Conservation (phyloP, 768 basidiomycete genomes). For the Hypholoma sublateritium region DNA sequence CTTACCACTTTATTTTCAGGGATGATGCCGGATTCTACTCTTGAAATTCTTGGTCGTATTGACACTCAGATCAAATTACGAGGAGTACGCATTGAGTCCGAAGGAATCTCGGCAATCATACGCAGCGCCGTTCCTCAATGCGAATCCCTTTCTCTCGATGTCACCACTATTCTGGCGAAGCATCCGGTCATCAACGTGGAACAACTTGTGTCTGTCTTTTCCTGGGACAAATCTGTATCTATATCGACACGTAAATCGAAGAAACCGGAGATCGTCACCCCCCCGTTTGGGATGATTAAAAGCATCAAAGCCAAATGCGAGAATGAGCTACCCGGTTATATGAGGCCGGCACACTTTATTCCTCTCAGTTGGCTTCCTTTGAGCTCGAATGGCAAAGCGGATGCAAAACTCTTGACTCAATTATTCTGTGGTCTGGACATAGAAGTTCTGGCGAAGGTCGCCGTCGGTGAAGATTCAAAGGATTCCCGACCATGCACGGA, state of each 20-base stretch:
- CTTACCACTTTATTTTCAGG: conserved; percentile 23
- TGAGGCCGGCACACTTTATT: conserved; percentile 51
- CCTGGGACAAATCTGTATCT: conserved; percentile 37
- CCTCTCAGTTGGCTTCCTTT: conserved; percentile 49
- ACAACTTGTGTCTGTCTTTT: conserved; percentile 46
- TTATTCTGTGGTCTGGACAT: conserved; percentile 27
- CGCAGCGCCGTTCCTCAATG: conserved; percentile 28
- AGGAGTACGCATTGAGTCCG: conserved; percentile 54
- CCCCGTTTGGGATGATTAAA: conserved; percentile 28
- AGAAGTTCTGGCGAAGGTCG: conserved; percentile 21
- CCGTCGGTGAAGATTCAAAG: conserved; percentile 10
- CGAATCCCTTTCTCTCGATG: conserved; percentile 31
- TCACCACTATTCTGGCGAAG: conserved; percentile 39
- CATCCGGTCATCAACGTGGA: conserved; percentile 43
- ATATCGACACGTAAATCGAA: conserved; percentile 37
- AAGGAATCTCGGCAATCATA: conserved; percentile 48
- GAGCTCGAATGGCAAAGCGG: conserved; percentile 38
- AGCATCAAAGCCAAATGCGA: conserved; percentile 37
- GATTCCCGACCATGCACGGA: conserved; percentile 13
- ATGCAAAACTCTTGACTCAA: conserved; percentile 32
- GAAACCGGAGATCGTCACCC: conserved; percentile 12
- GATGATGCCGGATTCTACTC: conserved; percentile 47
- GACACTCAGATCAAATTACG: conserved; percentile 53
- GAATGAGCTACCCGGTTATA: conserved; percentile 44
- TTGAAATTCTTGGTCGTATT: conserved; percentile 51